These are phyloP conservation scores for Xanthoparmelia taractica DNA, from an alignment of 495 filamentous ascomycete genomes.

Conservation along the genomic window DNA sequence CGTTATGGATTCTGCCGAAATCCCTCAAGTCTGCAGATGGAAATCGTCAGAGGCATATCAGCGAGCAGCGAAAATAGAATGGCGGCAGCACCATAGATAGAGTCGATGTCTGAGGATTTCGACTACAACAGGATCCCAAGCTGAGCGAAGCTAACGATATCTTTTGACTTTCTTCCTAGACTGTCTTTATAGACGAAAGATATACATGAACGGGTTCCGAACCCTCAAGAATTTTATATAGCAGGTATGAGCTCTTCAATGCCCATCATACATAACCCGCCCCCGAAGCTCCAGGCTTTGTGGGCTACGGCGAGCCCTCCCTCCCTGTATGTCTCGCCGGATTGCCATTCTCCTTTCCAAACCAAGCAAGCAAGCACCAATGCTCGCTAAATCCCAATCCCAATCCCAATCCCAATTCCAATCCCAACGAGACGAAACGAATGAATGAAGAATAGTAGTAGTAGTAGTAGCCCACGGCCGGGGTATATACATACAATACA, in stretches of 20 bases:
- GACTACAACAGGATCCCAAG: not conserved
- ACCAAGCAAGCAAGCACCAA: not conserved
- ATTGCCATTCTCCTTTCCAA: not conserved
- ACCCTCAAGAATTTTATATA: not conserved
- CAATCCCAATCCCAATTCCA: too few species aligned
- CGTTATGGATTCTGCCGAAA: too few species aligned
- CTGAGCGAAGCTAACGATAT: not conserved
- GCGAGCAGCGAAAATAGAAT: not conserved
- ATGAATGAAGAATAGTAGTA: not conserved
- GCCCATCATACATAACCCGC: not conserved
- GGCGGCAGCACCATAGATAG: not conserved
- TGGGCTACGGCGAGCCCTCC: slow-evolving; percentile 2
- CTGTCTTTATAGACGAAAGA: too few species aligned
- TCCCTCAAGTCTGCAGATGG: not conserved
- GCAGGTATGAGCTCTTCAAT: not conserved
- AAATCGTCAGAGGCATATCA: not conserved
- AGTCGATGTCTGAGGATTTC: not conserved
- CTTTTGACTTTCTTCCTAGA: not conserved
- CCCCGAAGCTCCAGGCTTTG: slow-evolving; percentile 2
- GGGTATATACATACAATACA: not conserved
- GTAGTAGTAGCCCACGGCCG: not conserved
- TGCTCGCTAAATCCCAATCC: not conserved
- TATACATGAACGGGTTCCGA: not conserved
- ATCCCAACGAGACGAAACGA: too few species aligned
- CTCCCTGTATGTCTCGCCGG: not conserved